A percentile compares a stretch with the other conserved stretches of the same genome.
Conservation (phyloP, 306 rosid species). For the Cercis canadensis region DNA sequence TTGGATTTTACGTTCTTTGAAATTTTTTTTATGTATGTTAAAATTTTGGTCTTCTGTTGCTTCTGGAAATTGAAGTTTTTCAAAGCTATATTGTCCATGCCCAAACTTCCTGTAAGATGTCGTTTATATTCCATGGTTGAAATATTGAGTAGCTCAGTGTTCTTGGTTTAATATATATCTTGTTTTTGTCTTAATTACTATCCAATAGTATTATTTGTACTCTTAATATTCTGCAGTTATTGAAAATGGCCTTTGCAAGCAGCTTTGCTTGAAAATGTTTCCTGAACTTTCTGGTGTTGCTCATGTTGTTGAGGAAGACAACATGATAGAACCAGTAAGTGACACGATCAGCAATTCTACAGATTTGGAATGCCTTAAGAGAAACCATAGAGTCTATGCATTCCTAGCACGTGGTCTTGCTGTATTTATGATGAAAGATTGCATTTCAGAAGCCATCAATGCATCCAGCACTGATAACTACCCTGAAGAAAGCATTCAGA, state of each 20-base stretch:
- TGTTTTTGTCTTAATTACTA: background rate
- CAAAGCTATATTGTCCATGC: conserved; percentile 15
- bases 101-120: background rate
- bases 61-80: conserved; percentile 18
- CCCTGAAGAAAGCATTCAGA: conserved; percentile 54
- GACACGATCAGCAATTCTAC: conserved; percentile 14
- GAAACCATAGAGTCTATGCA: conserved; percentile 57
- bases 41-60: background rate
- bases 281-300: conserved; percentile 57
- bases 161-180: conserved; percentile 17
- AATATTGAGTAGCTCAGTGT: conserved; percentile 7
- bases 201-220: conserved; percentile 30
- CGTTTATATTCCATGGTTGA: conserved; percentile 11
- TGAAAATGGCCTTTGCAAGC: conserved; percentile 56
- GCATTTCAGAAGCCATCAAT: conserved; percentile 51
- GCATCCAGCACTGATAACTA: conserved; percentile 77
- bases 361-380: conserved; percentile 53
- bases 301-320: conserved; percentile 46
- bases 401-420: conserved; percentile 53
- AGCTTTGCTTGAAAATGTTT: conserved; percentile 62
- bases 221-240: conserved; percentile 60
- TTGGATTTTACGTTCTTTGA: background rate
- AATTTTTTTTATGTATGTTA: background rate
- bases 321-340: conserved; percentile 49
- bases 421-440: conserved; percentile 38